phyloP scores from a whole-genome alignment of 2,329 filamentous ascomycete species.

The Nemania serpens region DNA sequence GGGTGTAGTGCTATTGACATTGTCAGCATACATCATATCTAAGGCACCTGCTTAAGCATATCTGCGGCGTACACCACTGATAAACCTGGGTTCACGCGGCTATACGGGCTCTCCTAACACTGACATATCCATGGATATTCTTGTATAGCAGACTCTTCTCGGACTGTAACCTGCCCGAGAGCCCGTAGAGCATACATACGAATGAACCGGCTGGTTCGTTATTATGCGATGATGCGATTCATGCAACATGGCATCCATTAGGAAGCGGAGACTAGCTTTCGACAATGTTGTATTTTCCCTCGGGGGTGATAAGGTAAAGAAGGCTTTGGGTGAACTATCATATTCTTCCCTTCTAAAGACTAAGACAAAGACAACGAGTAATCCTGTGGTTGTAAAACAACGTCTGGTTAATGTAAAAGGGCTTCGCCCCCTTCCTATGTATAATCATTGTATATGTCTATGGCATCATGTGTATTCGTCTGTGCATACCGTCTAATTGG shows the following conservation, averaged over 20 bases:
- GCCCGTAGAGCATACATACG: neutral
- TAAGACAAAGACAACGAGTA: too few relatives aligned
- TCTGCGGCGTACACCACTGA: neutral
- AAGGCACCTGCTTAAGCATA: neutral
- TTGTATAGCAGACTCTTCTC: neutral
- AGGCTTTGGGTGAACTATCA: too few relatives aligned
- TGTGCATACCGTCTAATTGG: too few relatives aligned
- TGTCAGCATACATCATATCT: neutral
- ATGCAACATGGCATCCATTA: neutral
- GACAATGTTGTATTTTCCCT: neutral
- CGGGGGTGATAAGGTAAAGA: neutral
- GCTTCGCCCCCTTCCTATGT: too few relatives aligned
- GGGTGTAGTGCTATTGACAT: neutral
- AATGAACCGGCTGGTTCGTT: neutral
- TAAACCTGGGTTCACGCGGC: conserved; percentile 4
- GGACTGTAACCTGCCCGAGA: neutral
- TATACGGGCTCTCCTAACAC: neutral
- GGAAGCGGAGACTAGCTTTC: neutral
- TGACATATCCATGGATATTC: neutral
- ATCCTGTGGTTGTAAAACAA: too few relatives aligned
- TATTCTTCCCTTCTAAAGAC: too few relatives aligned
- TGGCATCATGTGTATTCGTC: too few relatives aligned
- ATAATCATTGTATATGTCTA: too few relatives aligned
- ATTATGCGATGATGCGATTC: neutral
- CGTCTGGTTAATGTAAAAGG: too few relatives aligned